Percentiles rank a stretch among this genome's conserved stretches.
phyloP scores from a whole-genome alignment of 257 asterid species.

The Ilex asprella region DNA sequence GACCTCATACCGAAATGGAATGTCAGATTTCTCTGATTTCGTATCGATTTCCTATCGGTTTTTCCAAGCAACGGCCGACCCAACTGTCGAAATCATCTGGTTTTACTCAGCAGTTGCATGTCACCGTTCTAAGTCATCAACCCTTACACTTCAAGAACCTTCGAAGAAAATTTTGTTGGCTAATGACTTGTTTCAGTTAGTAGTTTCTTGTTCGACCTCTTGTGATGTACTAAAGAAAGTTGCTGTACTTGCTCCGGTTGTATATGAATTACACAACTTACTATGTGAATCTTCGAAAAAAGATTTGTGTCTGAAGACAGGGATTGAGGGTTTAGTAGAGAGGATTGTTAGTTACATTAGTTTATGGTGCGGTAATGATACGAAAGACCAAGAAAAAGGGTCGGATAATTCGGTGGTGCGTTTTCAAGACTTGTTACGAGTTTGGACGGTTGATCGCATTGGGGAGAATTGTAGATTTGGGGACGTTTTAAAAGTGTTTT shows the following conservation, averaged over 20 bases:
- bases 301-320: conserved; percentile 29
- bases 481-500: conserved; percentile 45
- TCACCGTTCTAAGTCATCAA: conserved; percentile 42
- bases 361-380: conserved; percentile 33
- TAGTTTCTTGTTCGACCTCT: conserved; percentile 49
- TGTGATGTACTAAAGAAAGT: conserved; percentile 49
- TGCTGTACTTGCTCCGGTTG: conserved; percentile 69
- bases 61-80: conserved; percentile 73
- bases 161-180: conserved; percentile 30
- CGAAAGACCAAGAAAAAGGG: conserved; percentile 23
- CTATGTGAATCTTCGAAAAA: conserved; percentile 23
- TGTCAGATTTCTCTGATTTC: conserved; percentile 54
- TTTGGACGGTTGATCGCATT: conserved; percentile 65
- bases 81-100: conserved; percentile 83
- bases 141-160: conserved; percentile 20
- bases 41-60: conserved; percentile 77
- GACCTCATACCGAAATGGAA: conserved; percentile 42
- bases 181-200: conserved; percentile 58
- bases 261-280: conserved; percentile 43
- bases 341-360: conserved; percentile 33
- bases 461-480: conserved; percentile 32
- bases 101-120: conserved; percentile 72
- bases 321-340: conserved; percentile 46
- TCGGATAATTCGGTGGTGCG: conserved; percentile 32
- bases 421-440: conserved; percentile 64